Evolutionary conservation across 139 green algal genomes (phyloP).

Genomic region (Picochlorum sp.): DNA sequence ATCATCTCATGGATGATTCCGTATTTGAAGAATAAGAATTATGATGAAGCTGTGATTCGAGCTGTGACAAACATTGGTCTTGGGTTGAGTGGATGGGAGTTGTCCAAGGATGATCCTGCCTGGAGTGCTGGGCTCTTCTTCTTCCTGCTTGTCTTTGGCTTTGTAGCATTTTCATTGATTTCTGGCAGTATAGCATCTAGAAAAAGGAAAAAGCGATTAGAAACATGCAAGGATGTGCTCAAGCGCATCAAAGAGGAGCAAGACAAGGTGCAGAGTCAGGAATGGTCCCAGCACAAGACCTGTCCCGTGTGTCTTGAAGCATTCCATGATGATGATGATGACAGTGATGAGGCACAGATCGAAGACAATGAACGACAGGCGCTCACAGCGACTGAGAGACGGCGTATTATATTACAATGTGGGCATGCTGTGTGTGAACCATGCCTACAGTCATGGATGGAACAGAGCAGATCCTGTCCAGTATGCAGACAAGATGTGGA

Average conservation of each 20-base stretch:
- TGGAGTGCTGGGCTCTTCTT: slow-evolving; percentile 23
- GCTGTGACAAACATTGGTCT: slow-evolving; percentile 43
- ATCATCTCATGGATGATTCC: slow-evolving; percentile 36
- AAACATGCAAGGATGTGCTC: neutral
- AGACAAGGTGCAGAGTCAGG: slow-evolving; percentile 24
- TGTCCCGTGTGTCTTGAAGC: slow-evolving; percentile 41
- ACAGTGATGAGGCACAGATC: neutral
- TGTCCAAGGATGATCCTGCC: slow-evolving; percentile 9
- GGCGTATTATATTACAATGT: slow-evolving; percentile 32
- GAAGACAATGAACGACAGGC: no score
- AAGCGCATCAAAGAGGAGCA: slow-evolving; percentile 23
- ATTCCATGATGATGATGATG: neutral
- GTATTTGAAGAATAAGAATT: slow-evolving; percentile 26
- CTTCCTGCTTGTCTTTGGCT: slow-evolving; percentile 13
- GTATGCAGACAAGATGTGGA: slow-evolving; percentile 35
- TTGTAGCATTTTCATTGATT: slow-evolving; percentile 1
- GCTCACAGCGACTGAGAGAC: neutral
- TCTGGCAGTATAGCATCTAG: slow-evolving; percentile 3
- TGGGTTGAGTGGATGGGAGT: slow-evolving; percentile 22
- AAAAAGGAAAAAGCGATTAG: neutral
- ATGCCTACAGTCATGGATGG: slow-evolving; percentile 31
- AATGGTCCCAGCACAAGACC: slow-evolving; percentile 19
- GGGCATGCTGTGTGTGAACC: slow-evolving; percentile 50
- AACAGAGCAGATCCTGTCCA: slow-evolving; percentile 34
- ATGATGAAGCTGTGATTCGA: slow-evolving; percentile 37